These are phyloP conservation scores for Crepidotus variabilis DNA, from an alignment of 768 basidiomycete genomes.

Conservation along the genomic window DNA sequence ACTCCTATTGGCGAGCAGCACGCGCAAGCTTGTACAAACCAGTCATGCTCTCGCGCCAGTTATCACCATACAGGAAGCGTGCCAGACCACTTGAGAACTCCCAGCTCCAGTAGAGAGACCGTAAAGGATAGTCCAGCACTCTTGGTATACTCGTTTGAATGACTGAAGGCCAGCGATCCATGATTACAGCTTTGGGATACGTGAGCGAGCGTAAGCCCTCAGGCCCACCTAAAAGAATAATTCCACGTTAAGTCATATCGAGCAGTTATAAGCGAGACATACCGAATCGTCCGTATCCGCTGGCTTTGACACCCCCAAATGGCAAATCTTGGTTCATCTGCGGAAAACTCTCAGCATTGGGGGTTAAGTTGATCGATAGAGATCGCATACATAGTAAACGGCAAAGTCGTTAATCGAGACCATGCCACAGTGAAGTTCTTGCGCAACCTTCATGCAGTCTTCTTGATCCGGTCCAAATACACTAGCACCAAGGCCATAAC, in stretches of 20 bases:
- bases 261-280: slow-evolving; percentile 16
- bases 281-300: slow-evolving; percentile 95
- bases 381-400: slow-evolving; percentile 69
- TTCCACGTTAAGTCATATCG: slow-evolving; percentile 9
- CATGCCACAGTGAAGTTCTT: slow-evolving; percentile 89
- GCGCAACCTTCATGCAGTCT: slow-evolving; percentile 76
- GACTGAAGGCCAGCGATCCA: slow-evolving; percentile 81
- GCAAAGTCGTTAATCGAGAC: slow-evolving; percentile 95
- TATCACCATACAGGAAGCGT: slow-evolving; percentile 49
- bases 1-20: slow-evolving; percentile 24
- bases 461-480: slow-evolving; percentile 88
- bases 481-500: slow-evolving; percentile 89
- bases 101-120: slow-evolving; percentile 70
- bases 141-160: slow-evolving; percentile 85
- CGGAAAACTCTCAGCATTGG: slow-evolving; percentile 12
- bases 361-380: neutral
- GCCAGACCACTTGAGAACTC: slow-evolving; percentile 48
- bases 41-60: slow-evolving; percentile 43
- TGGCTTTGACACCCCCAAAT: slow-evolving; percentile 89
- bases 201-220: slow-evolving; percentile 90
- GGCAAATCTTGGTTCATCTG: slow-evolving; percentile 90
- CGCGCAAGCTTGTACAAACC: slow-evolving; percentile 37
- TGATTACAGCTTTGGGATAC: slow-evolving; percentile 82
- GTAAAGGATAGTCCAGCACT: slow-evolving; percentile 82
- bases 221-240: slow-evolving; percentile 63